Conservation (phyloP, 2,329 filamentous ascomycete genomes). For the Rutstroemia sp. region DNA sequence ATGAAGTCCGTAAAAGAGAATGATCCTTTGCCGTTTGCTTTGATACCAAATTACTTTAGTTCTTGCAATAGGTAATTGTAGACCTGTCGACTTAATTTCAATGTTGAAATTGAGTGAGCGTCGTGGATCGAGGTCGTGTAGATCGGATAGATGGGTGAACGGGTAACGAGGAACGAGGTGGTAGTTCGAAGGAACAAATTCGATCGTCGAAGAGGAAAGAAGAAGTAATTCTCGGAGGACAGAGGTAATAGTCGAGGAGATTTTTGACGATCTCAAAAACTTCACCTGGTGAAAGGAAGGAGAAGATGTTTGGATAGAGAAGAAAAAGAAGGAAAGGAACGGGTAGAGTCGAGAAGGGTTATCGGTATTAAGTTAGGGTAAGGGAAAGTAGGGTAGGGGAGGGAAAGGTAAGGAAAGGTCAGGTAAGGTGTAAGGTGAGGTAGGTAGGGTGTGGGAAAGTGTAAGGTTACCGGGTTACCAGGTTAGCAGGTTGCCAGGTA, state of each 20-base stretch:
- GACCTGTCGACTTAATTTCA: not conserved
- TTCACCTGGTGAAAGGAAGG: not conserved
- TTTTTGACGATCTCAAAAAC: not conserved
- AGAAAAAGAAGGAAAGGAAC: not conserved
- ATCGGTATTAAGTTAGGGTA: not conserved
- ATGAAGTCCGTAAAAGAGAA: constrained; percentile 3
- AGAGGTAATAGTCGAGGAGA: not conserved
- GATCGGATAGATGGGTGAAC: too few relatives aligned
- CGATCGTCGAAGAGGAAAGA: not conserved
- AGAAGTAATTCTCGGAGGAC: not conserved
- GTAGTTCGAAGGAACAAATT: too few relatives aligned
- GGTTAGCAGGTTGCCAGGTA: too few relatives aligned
- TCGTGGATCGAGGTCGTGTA: not conserved
- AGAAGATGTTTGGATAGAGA: not conserved
- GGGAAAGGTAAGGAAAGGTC: too few relatives aligned
- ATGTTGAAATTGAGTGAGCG: not conserved
- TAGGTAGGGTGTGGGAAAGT: too few relatives aligned
- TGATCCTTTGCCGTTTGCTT: not conserved
- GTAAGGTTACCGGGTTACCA: too few relatives aligned
- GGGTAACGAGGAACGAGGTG: too few relatives aligned
- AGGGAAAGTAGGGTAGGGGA: too few relatives aligned
- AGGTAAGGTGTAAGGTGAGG: too few relatives aligned
- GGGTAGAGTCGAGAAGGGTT: not conserved
- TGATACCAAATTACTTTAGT: not conserved
- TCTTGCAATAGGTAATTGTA: not conserved